Conservation (phyloP, 305 asterid genomes). For the Salvia sclarea region DNA sequence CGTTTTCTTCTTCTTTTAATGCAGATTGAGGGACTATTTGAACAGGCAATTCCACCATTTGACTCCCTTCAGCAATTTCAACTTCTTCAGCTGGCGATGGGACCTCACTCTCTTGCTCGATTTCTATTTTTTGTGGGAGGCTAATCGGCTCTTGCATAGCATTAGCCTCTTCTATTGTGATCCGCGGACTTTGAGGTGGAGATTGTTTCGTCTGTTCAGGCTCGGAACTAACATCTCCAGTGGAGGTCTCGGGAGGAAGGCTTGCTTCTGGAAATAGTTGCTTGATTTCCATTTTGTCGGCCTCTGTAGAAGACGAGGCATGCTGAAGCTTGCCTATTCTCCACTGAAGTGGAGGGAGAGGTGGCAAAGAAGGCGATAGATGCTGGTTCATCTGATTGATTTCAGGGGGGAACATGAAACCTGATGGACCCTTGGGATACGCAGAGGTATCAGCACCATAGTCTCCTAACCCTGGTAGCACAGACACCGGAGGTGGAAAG, state of each 20-base stretch:
- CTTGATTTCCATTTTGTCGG: slow-evolving; percentile 34
- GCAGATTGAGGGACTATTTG: neutral
- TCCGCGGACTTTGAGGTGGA: slow-evolving; percentile 28
- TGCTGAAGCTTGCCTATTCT: slow-evolving; percentile 66
- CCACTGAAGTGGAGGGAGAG: slow-evolving; percentile 95
- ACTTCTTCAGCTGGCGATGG: slow-evolving; percentile 53
- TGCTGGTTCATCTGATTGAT: slow-evolving; percentile 41
- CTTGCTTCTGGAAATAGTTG: slow-evolving; percentile 14
- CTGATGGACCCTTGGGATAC: slow-evolving; percentile 34
- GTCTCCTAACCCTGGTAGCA: slow-evolving; percentile 40
- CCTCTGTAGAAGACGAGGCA: slow-evolving; percentile 41
- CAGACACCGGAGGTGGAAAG: slow-evolving; percentile 34
- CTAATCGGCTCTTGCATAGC: slow-evolving; percentile 20
- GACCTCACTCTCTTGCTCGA: slow-evolving; percentile 41
- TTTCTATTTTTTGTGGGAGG: slow-evolving; percentile 33
- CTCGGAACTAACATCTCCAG: slow-evolving; percentile 25
- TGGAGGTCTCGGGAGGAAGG: slow-evolving; percentile 16
- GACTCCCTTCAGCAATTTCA: slow-evolving; percentile 42
- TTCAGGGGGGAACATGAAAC: slow-evolving; percentile 38
- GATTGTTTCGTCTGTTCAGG: slow-evolving; percentile 35
- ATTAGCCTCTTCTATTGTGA: slow-evolving; percentile 29
- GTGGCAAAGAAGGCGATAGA: slow-evolving; percentile 85
- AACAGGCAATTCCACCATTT: slow-evolving; percentile 42
- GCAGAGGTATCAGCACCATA: slow-evolving; percentile 34
- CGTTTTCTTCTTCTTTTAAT: slow-evolving; percentile 16